Base-by-base conservation (phyloP, 2,329 filamentous ascomycete species). In the Ophiosphaerella narmari region DNA sequence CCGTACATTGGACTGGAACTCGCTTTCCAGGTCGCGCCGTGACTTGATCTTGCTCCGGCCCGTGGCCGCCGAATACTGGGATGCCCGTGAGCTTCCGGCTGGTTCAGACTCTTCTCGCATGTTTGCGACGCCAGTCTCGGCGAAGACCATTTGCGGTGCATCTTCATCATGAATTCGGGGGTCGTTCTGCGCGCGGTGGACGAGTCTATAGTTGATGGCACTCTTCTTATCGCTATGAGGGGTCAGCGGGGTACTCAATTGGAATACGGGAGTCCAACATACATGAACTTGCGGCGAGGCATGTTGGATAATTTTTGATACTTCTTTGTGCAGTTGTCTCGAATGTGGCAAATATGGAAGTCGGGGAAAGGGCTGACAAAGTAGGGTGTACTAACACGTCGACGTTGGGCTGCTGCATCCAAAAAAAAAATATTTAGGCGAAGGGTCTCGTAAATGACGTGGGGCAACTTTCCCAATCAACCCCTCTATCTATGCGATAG, bases 161-260 rank as follows among this genome's bases (percentile, higher is more conserved):
- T 87, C 83, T 65, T 88, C 83, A 79, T 99, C 92, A 82, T 99
- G 89, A 72, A 99, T 97, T 66, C 93, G 85, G 39, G 95, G 94
- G 74, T 99, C 94, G 85, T 97, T 91, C 77, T 99, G 95, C 31
- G 93, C 90, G 68, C 94, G 90, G 77, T 97, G 90, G 66, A 97
- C 91, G 72, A 99, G 89, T 63, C 89, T 88, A 77, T 96, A 97
- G 77, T 92, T 94, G 73, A 90, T 89, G 64, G 94, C 92, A 53
- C 84, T 88, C 77, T 96, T 96, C 80, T 96, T 97, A 80, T 97
- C 84, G 63, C 85, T 87, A 69, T 23, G 51, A 51, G 44, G 52
- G 56, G 64, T 73, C 47, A 73, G 65, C 63, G 50, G 67, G 67
- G 61, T 61, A 51, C 37, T 57, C 39, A 7, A 24, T 9, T 16